Percentiles rank a stretch among this genome's conserved stretches.
Evolutionary conservation across 306 rosid species (phyloP).

Genomic region (Vicia villosa): DNA sequence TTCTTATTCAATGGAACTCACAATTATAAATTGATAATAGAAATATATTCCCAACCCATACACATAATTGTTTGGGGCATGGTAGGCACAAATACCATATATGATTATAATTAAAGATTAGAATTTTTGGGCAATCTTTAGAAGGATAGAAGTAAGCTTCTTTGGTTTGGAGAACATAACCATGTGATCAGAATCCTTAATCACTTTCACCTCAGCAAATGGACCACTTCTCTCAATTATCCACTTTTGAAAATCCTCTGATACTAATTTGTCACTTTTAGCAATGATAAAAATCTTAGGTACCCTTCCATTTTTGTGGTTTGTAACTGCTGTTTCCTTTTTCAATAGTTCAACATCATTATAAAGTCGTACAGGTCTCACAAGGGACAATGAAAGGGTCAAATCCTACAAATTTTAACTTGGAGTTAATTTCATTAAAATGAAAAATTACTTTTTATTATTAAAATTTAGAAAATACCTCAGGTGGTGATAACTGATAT

Average conservation of each 20-base stretch:
- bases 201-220: conserved; percentile 36
- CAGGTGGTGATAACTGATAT: conserved; percentile 30
- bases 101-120: not conserved
- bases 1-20: no score
- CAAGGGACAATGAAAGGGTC: conserved; percentile 38
- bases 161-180: conserved; percentile 47
- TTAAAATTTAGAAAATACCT: conserved; percentile 2
- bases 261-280: conserved; percentile 27
- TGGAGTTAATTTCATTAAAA: not conserved
- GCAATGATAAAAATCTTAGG: conserved; percentile 39
- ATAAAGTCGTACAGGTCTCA: conserved; percentile 19
- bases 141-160: conserved; percentile 29
- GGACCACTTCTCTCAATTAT: no score
- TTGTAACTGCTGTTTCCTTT: conserved; percentile 33
- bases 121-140: conserved; percentile 30
- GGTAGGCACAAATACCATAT: not conserved
- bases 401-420: conserved; percentile 35
- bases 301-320: conserved; percentile 43
- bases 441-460: not conserved
- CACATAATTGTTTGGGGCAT: not conserved
- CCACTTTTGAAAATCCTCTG: conserved; percentile 38
- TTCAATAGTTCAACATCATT: not conserved
- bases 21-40: not conserved
- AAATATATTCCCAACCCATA: not conserved
- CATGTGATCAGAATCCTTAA: conserved; percentile 49